Evolutionary conservation across 2,329 filamentous ascomycete genomes (phyloP).

Genomic region (Paecilomyces formosus): DNA sequence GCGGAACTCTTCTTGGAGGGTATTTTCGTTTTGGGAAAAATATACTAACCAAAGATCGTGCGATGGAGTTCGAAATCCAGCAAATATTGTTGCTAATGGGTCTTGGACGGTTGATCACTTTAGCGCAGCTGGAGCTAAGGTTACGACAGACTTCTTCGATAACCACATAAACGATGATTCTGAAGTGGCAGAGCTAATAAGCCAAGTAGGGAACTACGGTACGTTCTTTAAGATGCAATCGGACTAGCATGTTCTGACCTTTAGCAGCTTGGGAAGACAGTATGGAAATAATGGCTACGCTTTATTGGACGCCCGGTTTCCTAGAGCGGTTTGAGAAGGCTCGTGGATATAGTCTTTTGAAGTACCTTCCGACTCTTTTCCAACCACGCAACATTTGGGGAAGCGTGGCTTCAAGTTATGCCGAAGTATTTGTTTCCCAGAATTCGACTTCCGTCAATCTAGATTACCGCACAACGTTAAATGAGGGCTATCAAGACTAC

Average conservation of each 20-base stretch:
- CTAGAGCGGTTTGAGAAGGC: neutral
- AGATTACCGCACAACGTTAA: neutral
- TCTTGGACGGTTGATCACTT: conserved; percentile 31
- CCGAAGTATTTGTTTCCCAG: neutral
- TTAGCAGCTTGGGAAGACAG: neutral
- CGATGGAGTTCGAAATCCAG: neutral
- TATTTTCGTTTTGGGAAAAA: conserved; percentile 20
- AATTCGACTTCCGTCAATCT: neutral
- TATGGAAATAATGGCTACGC: neutral
- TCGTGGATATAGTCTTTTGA: neutral
- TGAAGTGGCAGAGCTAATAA: conserved; percentile 19
- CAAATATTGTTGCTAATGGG: conserved; percentile 20
- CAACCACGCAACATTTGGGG: neutral
- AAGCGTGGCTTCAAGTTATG: neutral
- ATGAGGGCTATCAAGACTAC: neutral
- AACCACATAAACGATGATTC: conserved; percentile 22
- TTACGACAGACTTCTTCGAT: conserved; percentile 26
- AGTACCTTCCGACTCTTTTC: neutral
- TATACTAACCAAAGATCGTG: conserved; percentile 13
- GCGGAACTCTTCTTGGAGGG: conserved; percentile 21
- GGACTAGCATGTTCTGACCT: neutral
- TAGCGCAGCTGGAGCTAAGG: conserved; percentile 23
- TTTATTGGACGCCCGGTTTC: neutral
- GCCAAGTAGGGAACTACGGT: conserved; percentile 23
- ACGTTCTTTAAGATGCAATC: neutral